Evolutionary conservation across 2,329 filamentous ascomycete species (phyloP), one percentile per base, ranked within the genome.

Genomic region (Aspergillus udagawae): DNA sequence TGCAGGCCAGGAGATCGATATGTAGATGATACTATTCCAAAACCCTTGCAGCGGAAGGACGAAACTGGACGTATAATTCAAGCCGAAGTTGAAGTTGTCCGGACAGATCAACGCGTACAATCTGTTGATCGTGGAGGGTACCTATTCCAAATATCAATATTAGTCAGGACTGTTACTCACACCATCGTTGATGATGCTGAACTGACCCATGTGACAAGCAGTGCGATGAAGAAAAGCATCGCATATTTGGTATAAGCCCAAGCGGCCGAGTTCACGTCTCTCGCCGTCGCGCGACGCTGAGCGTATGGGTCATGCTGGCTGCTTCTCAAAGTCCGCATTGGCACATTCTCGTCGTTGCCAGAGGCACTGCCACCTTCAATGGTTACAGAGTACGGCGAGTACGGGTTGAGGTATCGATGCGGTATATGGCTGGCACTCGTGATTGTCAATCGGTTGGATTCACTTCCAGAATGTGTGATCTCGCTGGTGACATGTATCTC

Each of bases 31-130:
- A 20, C 86, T 84, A 70, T 95, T 95, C 90, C 90, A 94, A 66
- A 92, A 89, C 0, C 91, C 91, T 69, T 95, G 91, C 0, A 92
- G 80, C 0, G 91, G 90, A 8, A 95, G 80, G 1, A 94, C 90
- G 44, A 91, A 81, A 0, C 88, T 86, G 23, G 88, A 87, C 62
- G 86, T 83, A 62, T 88, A 85, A 65, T 90, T 86, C 25, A 94
- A 82, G 0, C 80, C 77, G 28, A 86, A 80, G 14, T 79, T 81
- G 0, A 81, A 74, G 3, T 79, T 57, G 27, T 81, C 74, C 0
- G 80, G 76, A 65, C 88, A 78, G 8, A 86, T 79, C 17, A 92
- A 78, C 3, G 85, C 85, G 73, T 89, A 92, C 17, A 92, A 82
- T 9, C 91, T 82, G 70, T 95, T 94, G 58, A 88, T 82, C 23